Conservation (phyloP, 176 grass and related monocot genomes). For the Eragrostis curvula region DNA sequence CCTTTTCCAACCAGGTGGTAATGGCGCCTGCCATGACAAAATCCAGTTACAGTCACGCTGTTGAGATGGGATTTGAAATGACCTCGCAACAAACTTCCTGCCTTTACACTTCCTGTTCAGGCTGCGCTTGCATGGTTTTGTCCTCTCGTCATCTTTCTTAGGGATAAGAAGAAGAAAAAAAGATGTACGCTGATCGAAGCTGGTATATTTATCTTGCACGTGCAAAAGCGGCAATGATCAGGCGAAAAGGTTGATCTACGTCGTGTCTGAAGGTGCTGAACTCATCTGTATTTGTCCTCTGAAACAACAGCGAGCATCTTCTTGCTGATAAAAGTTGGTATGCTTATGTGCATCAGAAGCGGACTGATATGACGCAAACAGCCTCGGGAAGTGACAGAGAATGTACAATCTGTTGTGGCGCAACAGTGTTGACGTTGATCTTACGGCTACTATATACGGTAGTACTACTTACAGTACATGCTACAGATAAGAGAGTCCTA, state of each 20-base stretch:
- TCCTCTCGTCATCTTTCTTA: too few species aligned
- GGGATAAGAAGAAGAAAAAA: too few species aligned
- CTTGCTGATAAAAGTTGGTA: conserved; percentile 25
- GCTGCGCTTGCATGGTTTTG: too few species aligned
- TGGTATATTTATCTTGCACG: not conserved
- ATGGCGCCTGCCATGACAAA: too few species aligned
- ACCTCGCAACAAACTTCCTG: not conserved
- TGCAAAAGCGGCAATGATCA: not conserved
- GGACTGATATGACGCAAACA: not conserved
- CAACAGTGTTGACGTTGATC: too few species aligned
- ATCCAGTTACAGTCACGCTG: too few species aligned
- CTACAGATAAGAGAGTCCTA: too few species aligned
- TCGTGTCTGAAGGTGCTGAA: not conserved
- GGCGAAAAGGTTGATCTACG: not conserved
- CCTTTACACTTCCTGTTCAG: too few species aligned
- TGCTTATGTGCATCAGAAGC: not conserved
- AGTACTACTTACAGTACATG: too few species aligned
- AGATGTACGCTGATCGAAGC: too few species aligned
- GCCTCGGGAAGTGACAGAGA: not conserved
- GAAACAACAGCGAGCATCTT: not conserved
- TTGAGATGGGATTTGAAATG: not conserved
- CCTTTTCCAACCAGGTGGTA: not conserved
- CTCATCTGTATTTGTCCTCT: not conserved
- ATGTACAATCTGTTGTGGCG: too few species aligned
- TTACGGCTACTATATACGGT: too few species aligned